A percentile compares a stretch with the other conserved stretches of the same genome.
Conservation (phyloP, 2,329 filamentous ascomycete species). For the Stagonosporopsis cucurbitacearum region DNA sequence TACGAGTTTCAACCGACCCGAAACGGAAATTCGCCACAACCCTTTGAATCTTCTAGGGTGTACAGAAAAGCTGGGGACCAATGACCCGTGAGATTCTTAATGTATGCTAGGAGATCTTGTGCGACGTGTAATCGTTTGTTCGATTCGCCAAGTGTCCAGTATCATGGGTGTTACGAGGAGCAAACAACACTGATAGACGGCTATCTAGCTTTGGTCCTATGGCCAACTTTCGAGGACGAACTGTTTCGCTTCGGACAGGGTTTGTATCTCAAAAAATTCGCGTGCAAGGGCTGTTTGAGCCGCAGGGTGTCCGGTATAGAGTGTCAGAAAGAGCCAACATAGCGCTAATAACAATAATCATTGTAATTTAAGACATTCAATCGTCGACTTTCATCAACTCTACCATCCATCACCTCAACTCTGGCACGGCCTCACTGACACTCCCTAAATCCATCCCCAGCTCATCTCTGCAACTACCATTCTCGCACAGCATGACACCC, state of each 20-base stretch:
- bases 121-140: not conserved
- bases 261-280: too few relatives aligned
- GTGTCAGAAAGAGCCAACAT: not conserved
- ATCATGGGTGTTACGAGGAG: not conserved
- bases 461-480: conserved; percentile 54
- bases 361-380: conserved; percentile 1
- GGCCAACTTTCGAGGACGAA: too few relatives aligned
- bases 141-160: not conserved
- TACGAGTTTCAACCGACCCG: conserved; percentile 5
- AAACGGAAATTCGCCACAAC: conserved; percentile 10
- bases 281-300: too few relatives aligned
- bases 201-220: too few relatives aligned
- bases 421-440: conserved; percentile 31
- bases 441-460: conserved; percentile 42
- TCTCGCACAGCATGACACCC: conserved; percentile 48
- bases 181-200: too few relatives aligned
- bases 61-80: not conserved
- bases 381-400: conserved; percentile 1
- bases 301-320: too few relatives aligned
- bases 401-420: conserved; percentile 1
- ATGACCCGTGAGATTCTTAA: too few relatives aligned
- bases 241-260: too few relatives aligned
- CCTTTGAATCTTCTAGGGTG: not conserved
- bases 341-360: not conserved
- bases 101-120: not conserved